Percentiles rank a stretch among this genome's conserved stretches.
phyloP scores from a whole-genome alignment of 2,329 filamentous ascomycete species.

The Aspergillus neotritici region DNA sequence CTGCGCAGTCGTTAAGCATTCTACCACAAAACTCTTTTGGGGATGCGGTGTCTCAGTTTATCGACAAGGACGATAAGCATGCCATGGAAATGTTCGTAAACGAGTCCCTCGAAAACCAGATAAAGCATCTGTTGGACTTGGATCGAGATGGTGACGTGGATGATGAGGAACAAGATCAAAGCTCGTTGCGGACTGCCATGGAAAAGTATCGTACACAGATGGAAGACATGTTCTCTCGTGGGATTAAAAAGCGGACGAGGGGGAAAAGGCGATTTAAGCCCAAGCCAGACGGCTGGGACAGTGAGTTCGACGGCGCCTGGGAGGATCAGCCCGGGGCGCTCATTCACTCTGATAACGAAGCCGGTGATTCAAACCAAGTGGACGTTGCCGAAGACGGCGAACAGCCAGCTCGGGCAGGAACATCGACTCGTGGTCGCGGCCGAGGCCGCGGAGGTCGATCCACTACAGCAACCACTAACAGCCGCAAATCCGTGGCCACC shows the following conservation, averaged over 20 bases:
- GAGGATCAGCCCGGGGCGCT: slow-evolving; percentile 68
- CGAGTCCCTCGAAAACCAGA: slow-evolving; percentile 64
- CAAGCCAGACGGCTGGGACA: slow-evolving; percentile 77
- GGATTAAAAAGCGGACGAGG: slow-evolving; percentile 51
- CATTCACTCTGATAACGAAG: slow-evolving; percentile 48
- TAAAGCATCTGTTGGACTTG: slow-evolving; percentile 62
- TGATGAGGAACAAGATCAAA: slow-evolving; percentile 60
- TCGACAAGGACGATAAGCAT: slow-evolving; percentile 91
- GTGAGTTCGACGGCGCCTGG: slow-evolving; percentile 83
- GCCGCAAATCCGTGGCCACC: slow-evolving; percentile 30
- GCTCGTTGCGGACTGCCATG: slow-evolving; percentile 68
- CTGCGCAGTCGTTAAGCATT: slow-evolving; percentile 83
- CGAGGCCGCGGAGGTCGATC: slow-evolving; percentile 42
- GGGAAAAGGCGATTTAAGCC: slow-evolving; percentile 61
- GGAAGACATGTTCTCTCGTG: slow-evolving; percentile 65
- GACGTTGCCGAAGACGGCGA: slow-evolving; percentile 46
- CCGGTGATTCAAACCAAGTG: slow-evolving; percentile 43
- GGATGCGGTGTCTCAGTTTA: slow-evolving; percentile 86
- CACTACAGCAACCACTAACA: slow-evolving; percentile 37
- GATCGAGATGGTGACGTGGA: slow-evolving; percentile 64
- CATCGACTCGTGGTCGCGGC: slow-evolving; percentile 44
- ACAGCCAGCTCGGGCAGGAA: slow-evolving; percentile 27
- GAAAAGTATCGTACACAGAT: slow-evolving; percentile 63
- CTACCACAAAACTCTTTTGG: slow-evolving; percentile 88
- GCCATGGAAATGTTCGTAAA: slow-evolving; percentile 78